A percentile compares a stretch with the other conserved stretches of the same genome.
phyloP scores from a whole-genome alignment of 2,329 filamentous ascomycete species.

The Cucurbitaria berberidis region DNA sequence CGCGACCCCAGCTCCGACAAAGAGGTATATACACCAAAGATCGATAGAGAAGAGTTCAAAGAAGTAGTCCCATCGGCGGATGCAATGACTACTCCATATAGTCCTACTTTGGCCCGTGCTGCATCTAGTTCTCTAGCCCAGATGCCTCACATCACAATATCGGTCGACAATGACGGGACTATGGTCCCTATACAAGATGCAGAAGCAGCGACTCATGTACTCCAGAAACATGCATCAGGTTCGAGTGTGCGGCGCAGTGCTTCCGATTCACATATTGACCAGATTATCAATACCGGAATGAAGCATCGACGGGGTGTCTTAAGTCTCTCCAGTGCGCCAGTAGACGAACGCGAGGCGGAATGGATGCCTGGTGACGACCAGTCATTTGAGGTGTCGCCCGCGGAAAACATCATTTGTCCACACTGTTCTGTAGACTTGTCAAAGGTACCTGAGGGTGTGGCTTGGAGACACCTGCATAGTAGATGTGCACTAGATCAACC shows the following conservation, averaged over 20 bases:
- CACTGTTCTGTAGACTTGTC: not conserved
- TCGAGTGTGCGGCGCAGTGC: not conserved
- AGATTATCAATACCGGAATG: no score
- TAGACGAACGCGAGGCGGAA: no score
- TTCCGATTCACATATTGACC: not conserved
- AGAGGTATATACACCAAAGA: not conserved
- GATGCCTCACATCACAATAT: no score
- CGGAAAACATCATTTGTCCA: not conserved
- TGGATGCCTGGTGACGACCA: no score
- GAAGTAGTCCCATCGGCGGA: not conserved
- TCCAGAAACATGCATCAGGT: no score
- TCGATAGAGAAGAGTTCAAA: not conserved
- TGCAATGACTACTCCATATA: not conserved
- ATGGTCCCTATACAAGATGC: not conserved
- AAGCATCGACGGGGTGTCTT: no score
- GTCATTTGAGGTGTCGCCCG: no score
- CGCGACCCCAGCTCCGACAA: conserved; percentile 7
- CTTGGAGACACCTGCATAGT: not conserved
- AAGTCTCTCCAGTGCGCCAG: no score
- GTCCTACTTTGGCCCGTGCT: no score
- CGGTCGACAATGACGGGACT: no score
- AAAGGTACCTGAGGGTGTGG: not conserved
- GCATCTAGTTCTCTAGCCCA: no score
- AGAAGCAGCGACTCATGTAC: no score
- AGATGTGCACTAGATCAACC: not conserved